Evolutionary conservation across 495 filamentous ascomycete genomes (phyloP).

Genomic region (Aspergillus baeticus): DNA sequence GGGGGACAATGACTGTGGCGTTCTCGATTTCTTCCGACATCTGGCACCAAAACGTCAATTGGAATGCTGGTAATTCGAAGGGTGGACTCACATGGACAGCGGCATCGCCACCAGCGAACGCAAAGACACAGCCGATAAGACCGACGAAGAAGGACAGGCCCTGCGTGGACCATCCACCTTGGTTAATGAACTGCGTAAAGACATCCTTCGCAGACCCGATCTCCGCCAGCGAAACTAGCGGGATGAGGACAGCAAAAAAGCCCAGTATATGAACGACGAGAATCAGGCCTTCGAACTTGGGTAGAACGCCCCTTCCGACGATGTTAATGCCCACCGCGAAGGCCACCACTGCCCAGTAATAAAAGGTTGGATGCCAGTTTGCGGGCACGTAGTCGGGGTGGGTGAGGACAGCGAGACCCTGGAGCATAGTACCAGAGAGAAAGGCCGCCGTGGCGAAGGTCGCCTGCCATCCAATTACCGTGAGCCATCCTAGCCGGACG

Average conservation of each 20-base stretch:
- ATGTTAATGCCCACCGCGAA: constrained; percentile 45
- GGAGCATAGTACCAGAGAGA: constrained; percentile 40
- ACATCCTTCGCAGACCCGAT: constrained; percentile 38
- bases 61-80: not conserved
- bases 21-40: constrained; percentile 56
- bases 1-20: constrained; percentile 45
- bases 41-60: constrained; percentile 44
- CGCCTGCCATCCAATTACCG: constrained; percentile 46
- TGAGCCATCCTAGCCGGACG: constrained; percentile 39
- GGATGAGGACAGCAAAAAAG: constrained; percentile 52
- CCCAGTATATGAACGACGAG: constrained; percentile 50
- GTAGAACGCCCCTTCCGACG: constrained; percentile 37
- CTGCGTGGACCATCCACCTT: constrained; percentile 42
- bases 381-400: constrained; percentile 33
- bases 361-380: constrained; percentile 41
- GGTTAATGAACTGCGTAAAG: constrained; percentile 47
- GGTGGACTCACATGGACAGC: constrained; percentile 39
- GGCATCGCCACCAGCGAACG: constrained; percentile 40
- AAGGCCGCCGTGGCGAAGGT: constrained; percentile 40
- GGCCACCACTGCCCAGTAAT: constrained; percentile 39
- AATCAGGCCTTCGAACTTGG: constrained; percentile 43
- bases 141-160: constrained; percentile 48
- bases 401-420: constrained; percentile 38
- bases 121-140: constrained; percentile 38
- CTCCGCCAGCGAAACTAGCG: constrained; percentile 47